Conservation (phyloP, 345 rosid genomes). For the Boechera stricta region DNA sequence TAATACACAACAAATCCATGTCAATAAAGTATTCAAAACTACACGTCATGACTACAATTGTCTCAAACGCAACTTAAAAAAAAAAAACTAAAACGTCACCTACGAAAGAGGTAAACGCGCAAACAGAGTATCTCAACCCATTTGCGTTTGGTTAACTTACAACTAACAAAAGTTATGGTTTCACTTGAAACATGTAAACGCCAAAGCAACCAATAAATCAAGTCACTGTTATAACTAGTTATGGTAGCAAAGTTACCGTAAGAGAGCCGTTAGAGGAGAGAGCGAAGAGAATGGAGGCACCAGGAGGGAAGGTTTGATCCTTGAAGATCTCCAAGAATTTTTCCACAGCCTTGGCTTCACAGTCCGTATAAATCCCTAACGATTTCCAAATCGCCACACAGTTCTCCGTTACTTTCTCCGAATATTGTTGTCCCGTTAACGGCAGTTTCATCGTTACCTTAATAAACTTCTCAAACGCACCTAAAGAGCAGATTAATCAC, state of each 20-base stretch:
- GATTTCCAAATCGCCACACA: conserved; percentile 78
- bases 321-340: conserved; percentile 62
- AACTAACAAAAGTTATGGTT: not conserved
- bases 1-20: conserved; percentile 2
- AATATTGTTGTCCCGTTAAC: conserved; percentile 67
- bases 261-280: conserved; percentile 58
- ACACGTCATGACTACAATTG: not conserved
- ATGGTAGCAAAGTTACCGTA: conserved; percentile 47
- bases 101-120: not conserved
- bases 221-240: not conserved
- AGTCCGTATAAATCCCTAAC: conserved; percentile 68
- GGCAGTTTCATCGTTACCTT: conserved; percentile 69
- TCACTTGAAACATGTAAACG: not conserved
- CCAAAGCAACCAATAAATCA: not conserved
- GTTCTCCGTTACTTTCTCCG: conserved; percentile 79
- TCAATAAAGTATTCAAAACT: not conserved
- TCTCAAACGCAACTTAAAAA: not conserved
- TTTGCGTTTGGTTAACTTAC: not conserved
- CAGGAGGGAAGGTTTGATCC: conserved; percentile 68
- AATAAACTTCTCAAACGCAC: conserved; percentile 70
- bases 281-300: conserved; percentile 76
- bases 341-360: conserved; percentile 74
- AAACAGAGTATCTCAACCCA: not conserved
- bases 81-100: not conserved
- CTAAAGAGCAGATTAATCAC: conserved; percentile 27